Conservation (phyloP, 2,329 filamentous ascomycete genomes). For the Cadophora sp. region DNA sequence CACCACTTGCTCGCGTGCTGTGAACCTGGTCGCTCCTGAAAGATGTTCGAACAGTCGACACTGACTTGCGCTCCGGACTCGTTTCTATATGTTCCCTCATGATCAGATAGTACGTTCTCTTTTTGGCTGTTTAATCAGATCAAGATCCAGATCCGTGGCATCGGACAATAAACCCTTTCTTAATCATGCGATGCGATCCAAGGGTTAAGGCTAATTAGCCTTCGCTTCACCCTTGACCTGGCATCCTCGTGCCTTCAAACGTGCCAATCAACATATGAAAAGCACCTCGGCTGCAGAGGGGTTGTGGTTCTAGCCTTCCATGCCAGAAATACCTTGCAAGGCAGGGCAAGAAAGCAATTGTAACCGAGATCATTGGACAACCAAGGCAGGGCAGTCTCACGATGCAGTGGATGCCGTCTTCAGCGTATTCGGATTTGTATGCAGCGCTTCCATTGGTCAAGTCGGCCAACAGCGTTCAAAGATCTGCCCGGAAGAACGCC, state of each 20-base stretch:
- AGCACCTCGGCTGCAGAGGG: not conserved
- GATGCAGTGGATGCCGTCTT: not conserved
- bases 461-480: not conserved
- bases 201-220: not conserved
- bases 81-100: not conserved
- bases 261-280: not conserved
- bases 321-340: not conserved
- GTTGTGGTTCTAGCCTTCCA: not conserved
- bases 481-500: slow-evolving; percentile 10
- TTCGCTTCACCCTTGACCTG: not conserved
- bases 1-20: too few species aligned
- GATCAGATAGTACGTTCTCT: not conserved
- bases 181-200: not conserved
- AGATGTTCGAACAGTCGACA: too few species aligned
- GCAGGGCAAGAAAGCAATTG: not conserved
- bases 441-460: slow-evolving; percentile 1
- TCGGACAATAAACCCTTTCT: not conserved
- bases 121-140: not conserved
- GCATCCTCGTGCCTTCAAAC: not conserved
- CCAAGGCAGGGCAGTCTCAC: not conserved
- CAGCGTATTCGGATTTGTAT: slow-evolving; percentile 21
- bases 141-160: not conserved
- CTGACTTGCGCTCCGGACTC: too few species aligned
- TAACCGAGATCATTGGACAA: not conserved
- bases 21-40: too few species aligned